These are phyloP conservation scores for Hansfordia pulvinata DNA, from an alignment of 2,329 filamentous ascomycete genomes.

Conservation along the genomic window DNA sequence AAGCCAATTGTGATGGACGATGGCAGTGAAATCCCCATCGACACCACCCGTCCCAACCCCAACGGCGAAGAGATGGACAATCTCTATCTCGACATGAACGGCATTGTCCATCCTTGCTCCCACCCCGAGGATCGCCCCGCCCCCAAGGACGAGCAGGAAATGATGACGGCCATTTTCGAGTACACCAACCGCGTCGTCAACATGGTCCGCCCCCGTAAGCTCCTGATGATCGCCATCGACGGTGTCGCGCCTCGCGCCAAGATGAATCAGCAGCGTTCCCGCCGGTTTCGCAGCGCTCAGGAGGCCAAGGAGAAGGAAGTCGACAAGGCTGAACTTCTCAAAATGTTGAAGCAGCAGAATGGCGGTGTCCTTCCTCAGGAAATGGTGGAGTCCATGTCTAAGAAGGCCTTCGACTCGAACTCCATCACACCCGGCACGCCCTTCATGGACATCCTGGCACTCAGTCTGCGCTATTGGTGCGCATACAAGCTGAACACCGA, in stretches of 20 bases:
- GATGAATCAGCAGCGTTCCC: constrained; percentile 98
- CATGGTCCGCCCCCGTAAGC: constrained; percentile 91
- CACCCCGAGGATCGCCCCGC: constrained; percentile 90
- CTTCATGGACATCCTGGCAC: constrained; percentile 93
- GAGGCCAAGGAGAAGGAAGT: constrained; percentile 90
- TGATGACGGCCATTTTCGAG: constrained; percentile 97
- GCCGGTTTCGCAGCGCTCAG: constrained; percentile 86
- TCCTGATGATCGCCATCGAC: constrained; percentile 96
- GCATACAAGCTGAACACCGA: constrained; percentile 97
- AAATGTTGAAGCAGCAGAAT: constrained; percentile 69
- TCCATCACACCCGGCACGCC: constrained; percentile 91
- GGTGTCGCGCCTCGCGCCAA: constrained; percentile 95
- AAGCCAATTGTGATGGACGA: constrained; percentile 65
- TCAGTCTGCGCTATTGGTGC: constrained; percentile 89
- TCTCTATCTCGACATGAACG: constrained; percentile 97
- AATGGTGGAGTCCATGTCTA: constrained; percentile 46
- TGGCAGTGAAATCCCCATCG: constrained; percentile 72
- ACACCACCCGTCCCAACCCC: constrained; percentile 74
- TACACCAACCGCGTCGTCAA: constrained; percentile 99
- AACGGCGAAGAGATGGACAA: constrained; percentile 98
- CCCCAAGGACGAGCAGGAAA: constrained; percentile 90
- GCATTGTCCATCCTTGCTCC: constrained; percentile 96
- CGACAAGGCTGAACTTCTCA: constrained; percentile 78
- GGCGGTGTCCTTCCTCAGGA: constrained; percentile 49
- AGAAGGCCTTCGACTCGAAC: constrained; percentile 86